These are phyloP conservation scores for Podaxis carcinomalis DNA, from an alignment of 768 basidiomycete genomes.

Conservation along the genomic window DNA sequence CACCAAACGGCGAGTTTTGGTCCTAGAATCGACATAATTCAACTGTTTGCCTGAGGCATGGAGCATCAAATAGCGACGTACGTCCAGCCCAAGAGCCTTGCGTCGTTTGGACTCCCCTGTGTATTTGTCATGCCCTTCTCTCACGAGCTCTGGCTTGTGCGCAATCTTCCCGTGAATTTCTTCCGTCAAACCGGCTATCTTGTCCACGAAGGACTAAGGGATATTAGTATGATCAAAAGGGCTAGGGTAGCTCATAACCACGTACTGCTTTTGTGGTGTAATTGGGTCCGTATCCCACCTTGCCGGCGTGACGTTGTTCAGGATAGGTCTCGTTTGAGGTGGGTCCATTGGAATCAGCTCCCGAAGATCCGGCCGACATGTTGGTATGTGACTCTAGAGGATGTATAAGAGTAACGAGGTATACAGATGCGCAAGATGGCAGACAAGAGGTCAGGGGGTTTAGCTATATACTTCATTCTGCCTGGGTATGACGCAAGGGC, in stretches of 20 bases:
- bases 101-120: conserved; percentile 7
- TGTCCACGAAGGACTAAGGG: conserved; percentile 3
- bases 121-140: conserved; percentile 5
- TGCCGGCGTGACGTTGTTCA: conserved; percentile 6
- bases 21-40: neutral
- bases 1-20: neutral
- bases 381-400: neutral
- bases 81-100: neutral
- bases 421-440: no score
- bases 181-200: conserved; percentile 7
- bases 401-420: no score
- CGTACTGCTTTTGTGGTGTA: neutral
- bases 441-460: neutral
- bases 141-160: conserved; percentile 8
- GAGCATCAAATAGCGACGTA: neutral
- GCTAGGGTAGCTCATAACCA: neutral
- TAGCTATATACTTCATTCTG: neutral
- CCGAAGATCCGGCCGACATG: neutral
- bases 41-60: neutral
- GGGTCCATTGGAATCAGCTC: neutral
- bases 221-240: neutral
- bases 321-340: neutral
- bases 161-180: conserved; percentile 11
- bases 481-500: neutral
- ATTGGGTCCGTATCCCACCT: conserved; percentile 10